Evolutionary conservation across 495 filamentous ascomycete genomes (phyloP).

Genomic region (Neurospora sp.): DNA sequence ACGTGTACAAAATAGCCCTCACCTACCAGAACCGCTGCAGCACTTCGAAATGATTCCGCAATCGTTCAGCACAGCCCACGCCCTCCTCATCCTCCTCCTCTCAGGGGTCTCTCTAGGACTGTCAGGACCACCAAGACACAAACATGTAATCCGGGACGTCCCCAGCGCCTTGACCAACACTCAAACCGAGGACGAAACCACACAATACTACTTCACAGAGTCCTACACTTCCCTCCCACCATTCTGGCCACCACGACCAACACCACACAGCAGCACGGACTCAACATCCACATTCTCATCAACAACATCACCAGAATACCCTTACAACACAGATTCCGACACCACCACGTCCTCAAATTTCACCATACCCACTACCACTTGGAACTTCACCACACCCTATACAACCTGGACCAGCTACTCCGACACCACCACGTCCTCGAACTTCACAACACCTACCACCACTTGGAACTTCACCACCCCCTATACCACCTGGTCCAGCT

Average conservation of each 20-base stretch:
- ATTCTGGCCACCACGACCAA: not conserved
- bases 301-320: not conserved
- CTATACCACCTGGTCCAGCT: not conserved
- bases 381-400: not conserved
- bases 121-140: not conserved
- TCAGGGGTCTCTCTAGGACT: not conserved
- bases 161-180: not conserved
- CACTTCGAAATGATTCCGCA: not conserved
- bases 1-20: not conserved
- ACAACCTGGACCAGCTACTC: not conserved
- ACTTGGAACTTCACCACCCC: not conserved
- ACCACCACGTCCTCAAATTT: not conserved
- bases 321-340: not conserved
- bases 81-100: not conserved
- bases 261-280: not conserved
- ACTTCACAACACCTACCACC: not conserved
- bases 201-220: not conserved
- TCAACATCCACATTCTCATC: not conserved
- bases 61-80: not conserved
- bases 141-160: not conserved
- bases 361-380: not conserved
- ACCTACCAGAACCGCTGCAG: not conserved
- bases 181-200: not conserved
- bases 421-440: not conserved
- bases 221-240: not conserved